Conservation (phyloP, 345 rosid genomes). For the Kernera saxatilis region DNA sequence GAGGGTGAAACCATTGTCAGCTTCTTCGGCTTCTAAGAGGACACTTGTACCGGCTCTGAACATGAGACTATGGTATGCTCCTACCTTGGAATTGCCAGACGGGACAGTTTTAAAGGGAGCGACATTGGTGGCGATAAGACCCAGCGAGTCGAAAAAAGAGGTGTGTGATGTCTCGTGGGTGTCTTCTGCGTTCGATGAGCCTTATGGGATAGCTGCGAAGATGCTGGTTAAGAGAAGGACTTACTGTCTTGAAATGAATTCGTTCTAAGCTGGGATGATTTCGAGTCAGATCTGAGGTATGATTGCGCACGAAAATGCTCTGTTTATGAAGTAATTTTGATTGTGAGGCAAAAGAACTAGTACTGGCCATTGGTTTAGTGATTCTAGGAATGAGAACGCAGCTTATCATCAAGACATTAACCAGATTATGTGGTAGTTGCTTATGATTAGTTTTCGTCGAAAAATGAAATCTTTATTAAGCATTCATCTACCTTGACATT, state of each 20-base stretch:
- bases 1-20: constrained; percentile 84
- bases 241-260: constrained; percentile 98
- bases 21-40: constrained; percentile 94
- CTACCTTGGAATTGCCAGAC: constrained; percentile 69
- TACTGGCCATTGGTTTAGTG: background rate
- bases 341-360: background rate
- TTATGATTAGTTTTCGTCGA: background rate
- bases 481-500: background rate
- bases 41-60: constrained; percentile 89
- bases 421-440: background rate
- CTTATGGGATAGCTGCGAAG: constrained; percentile 79
- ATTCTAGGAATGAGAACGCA: background rate
- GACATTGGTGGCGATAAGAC: constrained; percentile 87
- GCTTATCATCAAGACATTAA: background rate
- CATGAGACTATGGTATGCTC: constrained; percentile 98
- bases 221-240: constrained; percentile 90
- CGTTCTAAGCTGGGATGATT: constrained; percentile 44
- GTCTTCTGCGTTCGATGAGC: constrained; percentile 74
- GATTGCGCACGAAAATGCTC: background rate
- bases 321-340: background rate
- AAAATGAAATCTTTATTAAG: background rate
- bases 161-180: constrained; percentile 76
- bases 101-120: constrained; percentile 85
- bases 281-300: constrained; percentile 15
- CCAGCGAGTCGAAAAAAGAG: constrained; percentile 71